phyloP scores from a whole-genome alignment of 257 asterid species.

The Galeopsis tetrahit region DNA sequence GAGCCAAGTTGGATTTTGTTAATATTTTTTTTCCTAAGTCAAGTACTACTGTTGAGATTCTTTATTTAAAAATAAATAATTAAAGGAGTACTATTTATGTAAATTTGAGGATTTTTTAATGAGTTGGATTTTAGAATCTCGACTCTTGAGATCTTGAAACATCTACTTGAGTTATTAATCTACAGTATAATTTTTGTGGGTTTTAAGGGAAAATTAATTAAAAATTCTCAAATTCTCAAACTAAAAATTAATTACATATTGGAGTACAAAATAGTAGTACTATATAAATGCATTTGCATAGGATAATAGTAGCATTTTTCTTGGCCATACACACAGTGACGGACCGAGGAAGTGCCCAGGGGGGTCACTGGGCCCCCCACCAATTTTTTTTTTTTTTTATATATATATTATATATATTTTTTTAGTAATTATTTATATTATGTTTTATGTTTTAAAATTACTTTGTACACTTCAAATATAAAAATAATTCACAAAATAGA shows the following conservation, averaged over 20 bases:
- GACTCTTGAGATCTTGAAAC: constrained; percentile 39
- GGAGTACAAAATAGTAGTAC: background rate
- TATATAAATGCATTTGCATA: constrained; percentile 1
- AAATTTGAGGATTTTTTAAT: constrained; percentile 13
- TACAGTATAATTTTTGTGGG: constrained; percentile 12
- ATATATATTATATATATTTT: too few species aligned
- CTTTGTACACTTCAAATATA: too few species aligned
- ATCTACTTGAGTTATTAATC: constrained; percentile 22
- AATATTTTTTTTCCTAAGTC: background rate
- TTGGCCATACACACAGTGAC: constrained; percentile 15
- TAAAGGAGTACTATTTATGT: background rate
- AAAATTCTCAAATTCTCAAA: too few species aligned
- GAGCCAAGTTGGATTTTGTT: background rate
- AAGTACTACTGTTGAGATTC: constrained; percentile 36
- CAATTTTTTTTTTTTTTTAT: too few species aligned
- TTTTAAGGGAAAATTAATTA: background rate
- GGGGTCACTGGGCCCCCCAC: too few species aligned
- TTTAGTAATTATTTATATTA: too few species aligned
- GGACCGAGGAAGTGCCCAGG: too few species aligned
- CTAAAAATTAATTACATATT: too few species aligned
- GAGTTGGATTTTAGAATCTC: constrained; percentile 37
- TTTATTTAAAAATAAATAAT: background rate
- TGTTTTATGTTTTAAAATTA: too few species aligned
- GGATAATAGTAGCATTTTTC: constrained; percentile 20
- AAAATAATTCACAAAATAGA: too few species aligned